Evolutionary conservation across 352 stramenopile genomes (phyloP).

Genomic region (Phytophthora fragariaefolia): DNA sequence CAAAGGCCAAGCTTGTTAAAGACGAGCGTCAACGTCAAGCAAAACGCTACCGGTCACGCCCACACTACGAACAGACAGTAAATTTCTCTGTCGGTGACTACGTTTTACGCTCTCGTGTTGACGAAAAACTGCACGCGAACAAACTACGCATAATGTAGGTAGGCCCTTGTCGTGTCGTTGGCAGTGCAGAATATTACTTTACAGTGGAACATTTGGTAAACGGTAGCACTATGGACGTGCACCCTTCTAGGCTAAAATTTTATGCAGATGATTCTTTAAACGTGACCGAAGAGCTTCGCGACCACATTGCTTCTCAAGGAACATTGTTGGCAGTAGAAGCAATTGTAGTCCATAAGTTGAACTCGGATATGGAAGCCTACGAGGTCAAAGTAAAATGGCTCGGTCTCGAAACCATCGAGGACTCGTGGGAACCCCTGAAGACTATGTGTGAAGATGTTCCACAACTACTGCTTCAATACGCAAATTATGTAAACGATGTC

Average conservation of each 20-base stretch:
- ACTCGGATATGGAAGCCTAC: neutral
- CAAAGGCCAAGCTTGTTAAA: constrained; percentile 22
- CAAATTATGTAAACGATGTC: neutral
- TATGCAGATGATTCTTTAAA: neutral
- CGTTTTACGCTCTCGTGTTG: neutral
- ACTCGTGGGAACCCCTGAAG: neutral
- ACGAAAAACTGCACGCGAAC: neutral
- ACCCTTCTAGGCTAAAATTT: neutral
- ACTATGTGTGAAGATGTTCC: neutral
- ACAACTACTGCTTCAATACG: neutral
- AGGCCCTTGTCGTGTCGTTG: neutral
- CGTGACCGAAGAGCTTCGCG: neutral
- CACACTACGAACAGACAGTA: neutral
- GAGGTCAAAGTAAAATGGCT: too few species aligned
- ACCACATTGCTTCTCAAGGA: neutral
- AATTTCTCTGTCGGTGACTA: neutral
- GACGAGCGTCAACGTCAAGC: constrained; percentile 6
- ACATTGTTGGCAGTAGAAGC: neutral
- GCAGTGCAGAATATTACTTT: neutral
- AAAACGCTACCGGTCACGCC: neutral
- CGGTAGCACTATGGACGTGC: neutral
- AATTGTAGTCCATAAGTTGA: neutral
- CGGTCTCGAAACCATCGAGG: neutral
- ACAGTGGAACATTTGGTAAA: too few species aligned
- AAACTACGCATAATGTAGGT: neutral